Conservation (phyloP, 1,139 yeast genomes). For the Hansenula lynferdii region DNA sequence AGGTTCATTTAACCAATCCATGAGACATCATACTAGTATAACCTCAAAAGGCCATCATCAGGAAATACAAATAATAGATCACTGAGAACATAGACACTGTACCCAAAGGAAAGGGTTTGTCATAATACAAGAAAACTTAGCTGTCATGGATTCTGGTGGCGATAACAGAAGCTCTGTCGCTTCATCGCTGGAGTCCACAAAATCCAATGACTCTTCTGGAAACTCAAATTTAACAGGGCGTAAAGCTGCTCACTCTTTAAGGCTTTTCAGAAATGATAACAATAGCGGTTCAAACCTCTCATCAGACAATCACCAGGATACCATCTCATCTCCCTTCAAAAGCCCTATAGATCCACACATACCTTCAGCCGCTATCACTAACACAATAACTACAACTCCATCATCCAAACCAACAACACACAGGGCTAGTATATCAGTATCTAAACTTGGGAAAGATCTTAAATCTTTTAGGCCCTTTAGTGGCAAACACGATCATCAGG, state of each 20-base stretch:
- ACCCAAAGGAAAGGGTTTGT: not conserved
- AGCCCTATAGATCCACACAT: not conserved
- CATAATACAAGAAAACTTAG: not conserved
- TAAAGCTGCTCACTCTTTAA: conserved; percentile 47
- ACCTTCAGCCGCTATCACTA: no score
- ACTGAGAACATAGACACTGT: no score
- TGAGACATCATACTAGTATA: no score
- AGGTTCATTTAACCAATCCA: no score
- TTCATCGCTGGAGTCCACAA: conserved; percentile 3
- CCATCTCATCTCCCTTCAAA: not conserved
- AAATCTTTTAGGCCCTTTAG: conserved; percentile 11
- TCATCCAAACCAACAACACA: not conserved
- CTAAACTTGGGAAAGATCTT: conserved; percentile 8
- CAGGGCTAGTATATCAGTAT: conserved; percentile 4
- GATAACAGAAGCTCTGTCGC: not conserved
- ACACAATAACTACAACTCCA: not conserved
- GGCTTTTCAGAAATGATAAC: conserved; percentile 37
- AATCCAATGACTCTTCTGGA: not conserved
- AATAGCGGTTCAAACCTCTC: conserved; percentile 10
- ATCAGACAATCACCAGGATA: conserved; percentile 6
- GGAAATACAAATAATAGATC: no score
- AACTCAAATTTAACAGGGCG: conserved; percentile 26
- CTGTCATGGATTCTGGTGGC: not conserved
- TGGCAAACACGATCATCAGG: conserved; percentile 3
- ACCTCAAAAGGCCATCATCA: no score